Base-by-base conservation (phyloP, 331 rosid genomes). In the Prunus yedoensis region DNA sequence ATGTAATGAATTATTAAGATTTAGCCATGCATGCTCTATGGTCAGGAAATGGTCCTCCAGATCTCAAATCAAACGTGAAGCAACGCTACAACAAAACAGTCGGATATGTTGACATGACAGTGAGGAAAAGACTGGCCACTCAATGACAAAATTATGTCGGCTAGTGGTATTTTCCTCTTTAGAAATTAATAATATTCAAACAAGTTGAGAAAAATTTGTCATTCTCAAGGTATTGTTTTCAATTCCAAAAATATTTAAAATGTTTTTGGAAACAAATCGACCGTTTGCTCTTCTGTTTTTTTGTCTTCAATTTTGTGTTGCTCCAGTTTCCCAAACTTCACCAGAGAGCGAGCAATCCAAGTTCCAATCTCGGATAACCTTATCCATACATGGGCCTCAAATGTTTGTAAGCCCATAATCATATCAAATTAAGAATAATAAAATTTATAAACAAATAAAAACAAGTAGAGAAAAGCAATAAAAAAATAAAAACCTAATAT, bases 361-460 rank as follows among this genome's bases (percentile, higher is more conserved):
- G 23, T 70, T 30, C 62, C 50, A 9, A 50, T 28, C 11, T 32
- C 0, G 21, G 72, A 68, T 68, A 23, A 28, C 77, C 46, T 45
- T 73, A 45, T 59, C 77, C 58, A 43, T 16, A 5, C 57, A 45
- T 46, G 59, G 59, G 32, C 21, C 77, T 73, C 32, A 46, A 32
- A 27, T 3, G 10, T 10, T 1, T n/a, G 8, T 13, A 46, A 73
- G 69, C 60, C 69, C 77, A 60, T 10, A 41, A 45, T 25, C 21
- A 65, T 10, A 11, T 65, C 2, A 63, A 52, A 15, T 16, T 4
- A 52, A 15, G 8, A 49, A 11, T 11, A 49, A 49, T 49, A 49
- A 49, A 3, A 12, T 23, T 46, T 6, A 45, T 68, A 3, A 15
- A 7, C 0, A 4, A 30, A 4, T 21, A 18, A 13, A 30, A 3